These are phyloP conservation scores for Pestalotiopsis fici DNA, from an alignment of 2,329 filamentous ascomycete species.

Conservation along the genomic window DNA sequence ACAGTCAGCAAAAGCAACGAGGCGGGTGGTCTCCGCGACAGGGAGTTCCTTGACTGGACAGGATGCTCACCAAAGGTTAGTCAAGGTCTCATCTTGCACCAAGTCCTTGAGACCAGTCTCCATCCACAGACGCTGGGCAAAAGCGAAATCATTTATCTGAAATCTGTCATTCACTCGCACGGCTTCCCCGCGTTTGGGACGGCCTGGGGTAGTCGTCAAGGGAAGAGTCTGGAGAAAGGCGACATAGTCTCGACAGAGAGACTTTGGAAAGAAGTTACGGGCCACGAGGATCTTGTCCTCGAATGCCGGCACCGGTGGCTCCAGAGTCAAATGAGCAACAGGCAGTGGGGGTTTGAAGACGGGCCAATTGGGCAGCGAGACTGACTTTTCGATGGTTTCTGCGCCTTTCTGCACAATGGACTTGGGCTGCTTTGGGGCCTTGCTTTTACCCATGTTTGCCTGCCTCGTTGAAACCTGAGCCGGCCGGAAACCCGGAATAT, in stretches of 20 bases:
- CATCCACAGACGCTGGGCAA: constrained; percentile 76
- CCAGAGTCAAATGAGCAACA: constrained; percentile 61
- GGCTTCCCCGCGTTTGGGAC: constrained; percentile 78
- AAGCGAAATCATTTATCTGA: constrained; percentile 74
- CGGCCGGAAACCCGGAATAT: not conserved
- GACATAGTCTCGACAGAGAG: constrained; percentile 75
- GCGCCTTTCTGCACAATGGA: not conserved
- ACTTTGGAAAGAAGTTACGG: constrained; percentile 72
- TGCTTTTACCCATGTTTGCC: not conserved
- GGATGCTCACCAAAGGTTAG: constrained; percentile 44
- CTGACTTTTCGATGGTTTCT: not conserved
- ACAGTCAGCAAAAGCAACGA: not conserved
- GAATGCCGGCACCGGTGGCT: constrained; percentile 44
- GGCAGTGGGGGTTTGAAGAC: constrained; percentile 69
- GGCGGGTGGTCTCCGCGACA: not conserved
- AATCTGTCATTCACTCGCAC: constrained; percentile 88
- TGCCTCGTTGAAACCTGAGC: not conserved
- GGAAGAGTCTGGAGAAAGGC: constrained; percentile 70
- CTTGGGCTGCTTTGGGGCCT: not conserved
- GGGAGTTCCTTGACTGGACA: not conserved
- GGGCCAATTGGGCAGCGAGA: constrained; percentile 63
- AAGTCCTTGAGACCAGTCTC: constrained; percentile 73
- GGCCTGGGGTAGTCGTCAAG: constrained; percentile 74
- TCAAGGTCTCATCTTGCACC: constrained; percentile 40
- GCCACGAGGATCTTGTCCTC: constrained; percentile 71